Evolutionary conservation across 805 yeast species (phyloP).

Genomic region (Saccharomycopsis sp.): DNA sequence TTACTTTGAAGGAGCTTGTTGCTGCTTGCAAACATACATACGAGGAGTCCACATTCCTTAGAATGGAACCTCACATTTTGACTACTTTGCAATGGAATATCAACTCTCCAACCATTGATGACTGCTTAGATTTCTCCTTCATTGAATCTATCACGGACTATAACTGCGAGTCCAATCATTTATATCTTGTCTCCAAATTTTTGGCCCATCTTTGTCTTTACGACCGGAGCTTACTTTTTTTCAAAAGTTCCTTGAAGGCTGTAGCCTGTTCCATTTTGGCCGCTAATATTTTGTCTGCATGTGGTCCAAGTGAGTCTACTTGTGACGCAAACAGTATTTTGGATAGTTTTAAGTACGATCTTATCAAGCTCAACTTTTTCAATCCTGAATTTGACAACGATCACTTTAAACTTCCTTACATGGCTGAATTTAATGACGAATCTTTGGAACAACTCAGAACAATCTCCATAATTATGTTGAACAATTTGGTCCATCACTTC

Average conservation of each 20-base stretch:
- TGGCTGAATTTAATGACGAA: constrained; percentile 5
- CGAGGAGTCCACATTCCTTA: constrained; percentile 8
- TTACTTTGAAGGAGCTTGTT: constrained; percentile 57
- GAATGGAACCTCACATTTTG: constrained; percentile 64
- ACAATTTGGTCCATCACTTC: constrained; percentile 1
- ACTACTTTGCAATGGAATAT: constrained; percentile 53
- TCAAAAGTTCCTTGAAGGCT: constrained; percentile 42
- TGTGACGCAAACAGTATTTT: not conserved
- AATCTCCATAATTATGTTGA: constrained; percentile 9
- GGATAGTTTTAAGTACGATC: constrained; percentile 1
- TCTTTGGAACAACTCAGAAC: constrained; percentile 5
- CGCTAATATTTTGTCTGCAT: constrained; percentile 37
- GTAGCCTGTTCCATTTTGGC: constrained; percentile 46
- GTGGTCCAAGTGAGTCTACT: not conserved
- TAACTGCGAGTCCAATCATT: not conserved
- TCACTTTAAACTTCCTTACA: constrained; percentile 8
- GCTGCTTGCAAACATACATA: constrained; percentile 49
- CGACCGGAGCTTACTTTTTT: constrained; percentile 40
- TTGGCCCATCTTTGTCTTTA: constrained; percentile 49
- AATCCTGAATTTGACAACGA: not conserved
- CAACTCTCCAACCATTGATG: constrained; percentile 21
- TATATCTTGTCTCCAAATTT: constrained; percentile 35
- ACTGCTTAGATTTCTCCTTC: constrained; percentile 15
- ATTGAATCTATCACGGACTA: not conserved
- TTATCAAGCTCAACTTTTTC: constrained; percentile 1